Conservation (phyloP, 352 stramenopile species). For the Phytophthora vignae region DNA sequence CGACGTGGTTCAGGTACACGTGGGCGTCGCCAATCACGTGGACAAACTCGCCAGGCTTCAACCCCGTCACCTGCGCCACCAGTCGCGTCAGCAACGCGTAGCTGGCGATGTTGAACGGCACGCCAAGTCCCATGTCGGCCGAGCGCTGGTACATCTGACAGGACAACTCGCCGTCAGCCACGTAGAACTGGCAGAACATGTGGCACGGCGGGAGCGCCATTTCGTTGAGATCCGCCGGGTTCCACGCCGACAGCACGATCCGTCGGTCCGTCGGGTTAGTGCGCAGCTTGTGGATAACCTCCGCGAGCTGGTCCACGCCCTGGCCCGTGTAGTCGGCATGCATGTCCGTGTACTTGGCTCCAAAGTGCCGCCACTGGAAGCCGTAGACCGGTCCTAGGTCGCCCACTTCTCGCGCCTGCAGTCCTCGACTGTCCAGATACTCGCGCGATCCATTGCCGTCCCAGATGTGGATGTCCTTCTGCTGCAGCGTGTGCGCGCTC, state of each 20-base stretch:
- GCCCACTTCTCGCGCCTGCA: constrained; percentile 95
- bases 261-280: constrained; percentile 97
- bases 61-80: constrained; percentile 94
- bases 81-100: constrained; percentile 98
- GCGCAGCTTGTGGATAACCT: constrained; percentile 98
- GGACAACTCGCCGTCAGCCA: constrained; percentile 82
- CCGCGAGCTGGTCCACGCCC: constrained; percentile 98
- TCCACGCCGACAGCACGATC: constrained; percentile 99
- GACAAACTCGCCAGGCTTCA: constrained; percentile 97
- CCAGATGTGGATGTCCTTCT: constrained; percentile 99
- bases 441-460: constrained; percentile 99
- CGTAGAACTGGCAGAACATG: constrained; percentile 98
- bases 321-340: constrained; percentile 98
- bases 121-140: constrained; percentile 99
- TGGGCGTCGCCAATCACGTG: constrained; percentile 99
- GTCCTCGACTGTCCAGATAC: constrained; percentile 93
- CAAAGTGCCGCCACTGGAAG: constrained; percentile 99
- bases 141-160: constrained; percentile 99
- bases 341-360: constrained; percentile 98
- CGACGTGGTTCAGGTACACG: constrained; percentile 99
- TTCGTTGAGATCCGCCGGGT: constrained; percentile 95
- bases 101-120: constrained; percentile 99
- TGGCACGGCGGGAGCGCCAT: constrained; percentile 99
- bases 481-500: constrained; percentile 95
- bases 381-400: constrained; percentile 98